Evolutionary conservation across 2,329 filamentous ascomycete genomes (phyloP), one percentile per base, ranked within the genome.

Genomic region (Thelonectria discophora): DNA sequence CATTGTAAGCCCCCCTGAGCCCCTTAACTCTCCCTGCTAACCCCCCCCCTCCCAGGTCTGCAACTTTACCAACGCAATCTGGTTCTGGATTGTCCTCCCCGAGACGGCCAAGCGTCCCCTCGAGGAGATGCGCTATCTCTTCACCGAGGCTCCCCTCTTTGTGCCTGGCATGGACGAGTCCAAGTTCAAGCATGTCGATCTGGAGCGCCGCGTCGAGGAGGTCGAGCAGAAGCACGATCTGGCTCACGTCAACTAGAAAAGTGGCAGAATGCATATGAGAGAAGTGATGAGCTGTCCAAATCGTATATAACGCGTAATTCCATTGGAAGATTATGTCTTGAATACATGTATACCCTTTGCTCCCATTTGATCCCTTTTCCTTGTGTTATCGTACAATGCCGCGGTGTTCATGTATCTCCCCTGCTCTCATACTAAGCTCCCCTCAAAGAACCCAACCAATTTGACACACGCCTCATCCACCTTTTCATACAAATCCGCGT

Each of bases 111-210:
- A 83, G 66, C 78, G 87, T 15, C 84, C 88, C 0, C 80, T 91
- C 1, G 89, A 91, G 70, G 88, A 90, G 76, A 90, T 90, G 88
- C 86, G 88, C 66, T 83, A 85, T 58, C 78, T 90, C 46, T 90
- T 90, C 74, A 84, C 82, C n/a, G 80, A 89, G 69, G 86, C 88
- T 0, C 88, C 88, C 2, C 79, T 84, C 69, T 85, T 91, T 66
- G 85, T 91, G 5, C 88, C 32, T 1, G 80, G 81, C 5, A 85
- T 86, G 76, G 81, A 85, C 65, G 83, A 80, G 54, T 77, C 77
- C 10, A 69, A 72, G 15, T 75, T 77, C 58, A 78, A 81, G 12
- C 63, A 53, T 1, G 50, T 63, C 64, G 88, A 90, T 71, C 72
- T 90, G 40, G 86, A 90, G 76, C 80, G 82, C 34, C 79, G 87